A percentile compares a stretch with the other conserved stretches of the same genome.
phyloP scores from a whole-genome alignment of 768 basidiomycete species.

The Phaeotremella skinneri region DNA sequence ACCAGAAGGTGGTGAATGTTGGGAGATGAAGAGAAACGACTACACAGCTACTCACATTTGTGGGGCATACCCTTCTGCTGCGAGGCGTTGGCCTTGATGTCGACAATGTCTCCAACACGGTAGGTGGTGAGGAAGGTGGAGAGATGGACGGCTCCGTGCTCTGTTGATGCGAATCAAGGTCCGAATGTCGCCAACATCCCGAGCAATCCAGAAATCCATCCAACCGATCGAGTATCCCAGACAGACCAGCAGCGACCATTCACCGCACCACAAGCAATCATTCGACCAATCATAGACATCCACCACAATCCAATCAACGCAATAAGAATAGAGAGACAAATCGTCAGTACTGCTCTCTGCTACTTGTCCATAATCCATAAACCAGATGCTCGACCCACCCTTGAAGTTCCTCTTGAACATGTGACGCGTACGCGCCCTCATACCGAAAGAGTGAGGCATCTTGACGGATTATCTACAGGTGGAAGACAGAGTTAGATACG shows the following conservation, averaged over 20 bases:
- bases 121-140: constrained; percentile 92
- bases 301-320: neutral
- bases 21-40: neutral
- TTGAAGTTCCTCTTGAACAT: constrained; percentile 99
- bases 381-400: constrained; percentile 58
- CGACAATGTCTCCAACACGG: constrained; percentile 96
- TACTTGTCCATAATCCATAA: neutral
- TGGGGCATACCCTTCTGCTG: constrained; percentile 99
- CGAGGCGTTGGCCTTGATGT: constrained; percentile 98
- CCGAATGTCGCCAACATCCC: constrained; percentile 12
- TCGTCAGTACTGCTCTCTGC: constrained; percentile 8
- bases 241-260: too few relatives aligned
- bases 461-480: constrained; percentile 28
- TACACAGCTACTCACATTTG: constrained; percentile 69
- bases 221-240: neutral
- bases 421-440: constrained; percentile 99
- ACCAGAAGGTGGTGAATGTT: neutral
- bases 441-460: constrained; percentile 99
- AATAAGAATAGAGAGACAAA: neutral
- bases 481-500: constrained; percentile 2
- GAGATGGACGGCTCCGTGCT: constrained; percentile 82
- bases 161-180: constrained; percentile 53
- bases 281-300: constrained; percentile 2
- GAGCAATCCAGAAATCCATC: constrained; percentile 8
- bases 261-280: neutral